These are phyloP conservation scores for Phytophthora citrophthora DNA, from an alignment of 352 stramenopile species.

Conservation along the genomic window DNA sequence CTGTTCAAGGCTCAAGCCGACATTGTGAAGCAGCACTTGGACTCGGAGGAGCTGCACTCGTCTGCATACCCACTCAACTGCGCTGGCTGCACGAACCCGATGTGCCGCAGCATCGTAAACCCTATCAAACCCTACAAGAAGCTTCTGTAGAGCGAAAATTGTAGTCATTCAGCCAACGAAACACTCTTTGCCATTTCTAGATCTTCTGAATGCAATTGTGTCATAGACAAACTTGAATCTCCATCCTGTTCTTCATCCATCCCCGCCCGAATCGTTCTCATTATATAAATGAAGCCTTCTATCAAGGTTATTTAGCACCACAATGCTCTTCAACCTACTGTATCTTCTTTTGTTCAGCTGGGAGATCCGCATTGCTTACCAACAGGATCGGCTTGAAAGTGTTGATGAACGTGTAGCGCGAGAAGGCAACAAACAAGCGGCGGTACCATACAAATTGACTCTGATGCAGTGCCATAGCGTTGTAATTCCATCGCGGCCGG, in stretches of 20 bases:
- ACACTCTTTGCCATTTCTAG: neutral
- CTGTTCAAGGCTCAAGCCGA: slow-evolving; percentile 98
- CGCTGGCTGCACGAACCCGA: slow-evolving; percentile 79
- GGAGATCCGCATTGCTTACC: slow-evolving; percentile 30
- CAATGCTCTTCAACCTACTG: slow-evolving; percentile 20
- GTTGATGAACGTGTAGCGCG: slow-evolving; percentile 95
- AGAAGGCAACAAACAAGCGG: slow-evolving; percentile 96
- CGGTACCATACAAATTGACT: slow-evolving; percentile 98
- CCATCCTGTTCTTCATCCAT: neutral
- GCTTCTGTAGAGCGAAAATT: slow-evolving; percentile 32
- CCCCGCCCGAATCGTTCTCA: no score
- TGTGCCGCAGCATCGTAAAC: slow-evolving; percentile 87
- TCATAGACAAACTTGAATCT: slow-evolving; percentile 26
- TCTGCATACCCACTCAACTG: slow-evolving; percentile 88
- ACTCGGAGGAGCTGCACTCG: slow-evolving; percentile 74
- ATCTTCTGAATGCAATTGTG: slow-evolving; percentile 13
- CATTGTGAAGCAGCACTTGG: slow-evolving; percentile 95
- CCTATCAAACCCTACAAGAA: slow-evolving; percentile 81
- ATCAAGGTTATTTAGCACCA: no score
- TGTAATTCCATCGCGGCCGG: slow-evolving; percentile 84
- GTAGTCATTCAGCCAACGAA: slow-evolving; percentile 5
- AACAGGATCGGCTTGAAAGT: slow-evolving; percentile 65
- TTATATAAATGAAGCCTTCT: no score
- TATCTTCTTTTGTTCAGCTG: slow-evolving; percentile 37
- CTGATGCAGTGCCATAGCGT: slow-evolving; percentile 91